Base-by-base conservation (phyloP, 208 protist species). In the Leishmania lainsoni region DNA sequence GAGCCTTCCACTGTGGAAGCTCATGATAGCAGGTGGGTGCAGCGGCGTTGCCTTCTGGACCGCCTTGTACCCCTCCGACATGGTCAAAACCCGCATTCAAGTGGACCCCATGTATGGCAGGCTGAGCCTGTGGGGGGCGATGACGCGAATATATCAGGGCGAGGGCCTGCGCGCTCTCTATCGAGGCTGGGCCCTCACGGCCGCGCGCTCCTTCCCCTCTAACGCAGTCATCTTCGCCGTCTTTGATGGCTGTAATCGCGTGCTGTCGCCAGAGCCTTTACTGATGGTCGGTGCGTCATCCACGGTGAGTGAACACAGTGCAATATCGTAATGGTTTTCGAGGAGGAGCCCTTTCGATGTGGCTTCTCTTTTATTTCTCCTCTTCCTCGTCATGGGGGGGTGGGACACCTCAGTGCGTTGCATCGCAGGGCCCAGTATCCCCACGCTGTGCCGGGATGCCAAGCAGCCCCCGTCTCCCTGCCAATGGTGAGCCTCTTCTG, bases 71-170 rank as follows among this genome's bases (percentile, higher is more conserved):
- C 94, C 96, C 0, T 93, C 93, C 14, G 96, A 98, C 76, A 91
- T 97, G 5, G 87, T 95, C 54, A 97, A 97, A 81, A 97, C 96
- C 3, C 86, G 94, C 10, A 89, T 98, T 39, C 95, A 98, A 84
- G 89, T 96, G 22, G 92, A 97, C 75, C 79, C 90, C 1, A 66
- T 66, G 5, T 91, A 86, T 58, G 58, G 48, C 5, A 32, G 61
- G 0, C n/a, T 81, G 51, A 79, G 76, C 65, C 82, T 97, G 32
- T 49, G 75, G 35, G 66, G 59, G 14, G 87, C 85, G 4, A 81
- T 96, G 29, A 56, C 52, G 14, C 71, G 81, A 42, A 63, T 91
- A 65, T 96, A 96, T 81, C 82, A 79, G 0, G 87, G 93, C 58
- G 84, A 87, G 26, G 94, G 96, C 9, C 9, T 96, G 68, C 80